Percentiles rank a stretch among this genome's conserved stretches.
Conservation (phyloP, 2,329 filamentous ascomycete genomes). For the Penicillium sp. region DNA sequence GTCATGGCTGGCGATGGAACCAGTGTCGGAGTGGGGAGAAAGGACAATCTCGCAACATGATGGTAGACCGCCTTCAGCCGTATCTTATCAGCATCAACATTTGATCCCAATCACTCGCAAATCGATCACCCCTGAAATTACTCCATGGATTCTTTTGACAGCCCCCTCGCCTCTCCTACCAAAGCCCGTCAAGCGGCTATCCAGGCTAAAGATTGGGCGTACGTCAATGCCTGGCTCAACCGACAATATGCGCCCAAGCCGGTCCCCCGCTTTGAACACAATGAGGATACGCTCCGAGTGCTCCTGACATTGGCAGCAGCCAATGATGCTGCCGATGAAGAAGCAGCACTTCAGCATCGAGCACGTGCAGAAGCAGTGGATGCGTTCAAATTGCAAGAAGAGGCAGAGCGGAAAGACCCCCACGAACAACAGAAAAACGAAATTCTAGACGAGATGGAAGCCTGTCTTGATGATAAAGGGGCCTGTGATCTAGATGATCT, state of each 20-base stretch:
- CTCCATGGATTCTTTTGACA: constrained; percentile 26
- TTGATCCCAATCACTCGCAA: neutral
- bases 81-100: constrained; percentile 11
- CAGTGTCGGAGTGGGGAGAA: constrained; percentile 19
- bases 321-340: constrained; percentile 62
- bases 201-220: constrained; percentile 84
- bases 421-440: constrained; percentile 32
- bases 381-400: constrained; percentile 29
- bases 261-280: constrained; percentile 75
- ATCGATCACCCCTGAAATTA: constrained; percentile 1
- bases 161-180: constrained; percentile 53
- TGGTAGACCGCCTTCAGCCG: constrained; percentile 20
- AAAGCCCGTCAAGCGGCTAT: constrained; percentile 69
- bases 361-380: constrained; percentile 35
- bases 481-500: constrained; percentile 53
- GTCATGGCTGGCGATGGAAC: constrained; percentile 26
- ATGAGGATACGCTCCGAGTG: constrained; percentile 70
- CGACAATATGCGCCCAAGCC: constrained; percentile 60
- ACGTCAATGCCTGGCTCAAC: constrained; percentile 75
- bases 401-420: constrained; percentile 18
- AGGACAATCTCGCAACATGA: constrained; percentile 13
- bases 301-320: constrained; percentile 66
- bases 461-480: constrained; percentile 51
- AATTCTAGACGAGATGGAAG: constrained; percentile 51
- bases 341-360: constrained; percentile 31